Evolutionary conservation across 108 stramenopile species (phyloP).

Genomic region (Cyclotella baltica): DNA sequence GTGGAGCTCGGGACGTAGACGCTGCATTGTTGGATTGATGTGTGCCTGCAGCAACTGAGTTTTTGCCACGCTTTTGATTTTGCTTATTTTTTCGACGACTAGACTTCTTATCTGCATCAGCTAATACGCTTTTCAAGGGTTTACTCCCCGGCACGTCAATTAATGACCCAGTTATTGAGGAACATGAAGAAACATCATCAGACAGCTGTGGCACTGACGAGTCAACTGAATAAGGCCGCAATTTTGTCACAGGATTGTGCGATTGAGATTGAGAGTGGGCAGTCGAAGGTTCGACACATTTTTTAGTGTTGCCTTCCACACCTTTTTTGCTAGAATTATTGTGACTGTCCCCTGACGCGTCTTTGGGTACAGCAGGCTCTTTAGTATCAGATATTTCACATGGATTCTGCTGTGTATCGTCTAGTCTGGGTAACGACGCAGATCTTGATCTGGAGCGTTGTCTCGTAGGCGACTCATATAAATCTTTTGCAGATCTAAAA

Average conservation of each 20-base stretch:
- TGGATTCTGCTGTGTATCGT: background rate
- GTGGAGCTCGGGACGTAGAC: constrained; percentile 11
- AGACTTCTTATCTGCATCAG: background rate
- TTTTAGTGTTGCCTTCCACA: too few species aligned
- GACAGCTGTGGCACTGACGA: constrained; percentile 40
- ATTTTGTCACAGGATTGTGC: constrained; percentile 17
- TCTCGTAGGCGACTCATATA: constrained; percentile 15
- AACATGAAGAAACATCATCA: constrained; percentile 33
- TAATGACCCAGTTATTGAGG: constrained; percentile 32
- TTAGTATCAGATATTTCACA: background rate
- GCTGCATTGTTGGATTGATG: background rate
- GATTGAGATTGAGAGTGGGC: constrained; percentile 13
- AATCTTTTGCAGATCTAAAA: constrained; percentile 14
- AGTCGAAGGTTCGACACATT: too few species aligned
- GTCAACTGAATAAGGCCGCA: constrained; percentile 36
- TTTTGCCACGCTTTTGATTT: constrained; percentile 1
- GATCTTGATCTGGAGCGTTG: constrained; percentile 20
- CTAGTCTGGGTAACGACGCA: background rate
- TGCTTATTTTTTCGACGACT: constrained; percentile 21
- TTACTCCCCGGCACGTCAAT: constrained; percentile 11
- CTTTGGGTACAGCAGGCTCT: background rate
- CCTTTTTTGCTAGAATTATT: too few species aligned
- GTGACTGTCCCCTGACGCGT: background rate
- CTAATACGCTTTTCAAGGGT: background rate
- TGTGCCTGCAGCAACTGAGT: background rate